A percentile compares a stretch with the other conserved stretches of the same genome.
These are phyloP conservation scores for Penicillium pancosmium DNA, from an alignment of 495 filamentous ascomycete genomes.

Conservation along the genomic window DNA sequence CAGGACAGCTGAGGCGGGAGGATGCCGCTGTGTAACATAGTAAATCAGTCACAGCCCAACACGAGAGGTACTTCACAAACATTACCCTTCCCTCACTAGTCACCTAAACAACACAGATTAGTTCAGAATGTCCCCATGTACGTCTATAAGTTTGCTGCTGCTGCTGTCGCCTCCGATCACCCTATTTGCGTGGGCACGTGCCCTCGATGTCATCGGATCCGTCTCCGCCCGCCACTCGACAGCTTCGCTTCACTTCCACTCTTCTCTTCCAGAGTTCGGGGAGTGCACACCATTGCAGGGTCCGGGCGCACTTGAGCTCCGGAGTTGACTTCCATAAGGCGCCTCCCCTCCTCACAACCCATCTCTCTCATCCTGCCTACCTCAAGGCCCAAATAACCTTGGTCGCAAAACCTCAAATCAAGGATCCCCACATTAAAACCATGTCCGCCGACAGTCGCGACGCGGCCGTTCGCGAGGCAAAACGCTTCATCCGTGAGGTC, in stretches of 20 bases:
- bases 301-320: slow-evolving; percentile 3
- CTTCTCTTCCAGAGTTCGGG: slow-evolving; percentile 3
- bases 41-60: not conserved
- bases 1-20: not conserved
- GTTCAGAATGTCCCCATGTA: not conserved
- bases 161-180: not conserved
- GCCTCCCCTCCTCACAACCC: slow-evolving; percentile 1
- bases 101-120: not conserved
- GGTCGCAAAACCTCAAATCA: not conserved
- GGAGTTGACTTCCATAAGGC: not conserved
- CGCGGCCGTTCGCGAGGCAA: slow-evolving; percentile 46
- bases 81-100: not conserved
- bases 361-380: not conserved
- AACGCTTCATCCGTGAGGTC: slow-evolving; percentile 43
- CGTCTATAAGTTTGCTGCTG: not conserved
- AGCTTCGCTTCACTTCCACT: slow-evolving; percentile 9
- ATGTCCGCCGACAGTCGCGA: slow-evolving; percentile 42
- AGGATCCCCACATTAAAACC: slow-evolving; percentile 10
- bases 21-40: not conserved
- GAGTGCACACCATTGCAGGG: slow-evolving; percentile 6
- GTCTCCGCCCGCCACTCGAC: slow-evolving; percentile 18
- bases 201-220: slow-evolving; percentile 17
- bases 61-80: not conserved
- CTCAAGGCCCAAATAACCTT: not conserved
- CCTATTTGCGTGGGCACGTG: slow-evolving; percentile 13